phyloP scores from a whole-genome alignment of 2,329 filamentous ascomycete species.

The Cladosporium colombiae region DNA sequence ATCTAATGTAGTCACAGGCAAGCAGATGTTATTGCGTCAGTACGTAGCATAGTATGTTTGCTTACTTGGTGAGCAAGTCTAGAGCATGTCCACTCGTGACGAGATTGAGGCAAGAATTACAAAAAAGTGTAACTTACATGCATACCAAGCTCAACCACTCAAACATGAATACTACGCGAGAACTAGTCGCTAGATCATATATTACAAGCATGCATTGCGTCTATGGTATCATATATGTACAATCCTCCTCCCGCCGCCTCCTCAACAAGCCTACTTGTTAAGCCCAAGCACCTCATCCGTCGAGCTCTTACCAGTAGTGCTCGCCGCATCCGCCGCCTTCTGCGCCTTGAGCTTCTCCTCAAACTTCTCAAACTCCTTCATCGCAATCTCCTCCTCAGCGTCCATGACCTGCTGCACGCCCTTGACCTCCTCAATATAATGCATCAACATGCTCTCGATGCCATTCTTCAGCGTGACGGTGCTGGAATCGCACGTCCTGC shows the following conservation, averaged over 20 bases:
- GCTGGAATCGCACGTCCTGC: slow-evolving; percentile 93
- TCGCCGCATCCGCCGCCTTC: slow-evolving; percentile 54
- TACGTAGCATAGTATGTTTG: no score
- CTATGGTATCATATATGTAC: slow-evolving; percentile 9
- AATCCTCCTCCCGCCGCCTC: neutral
- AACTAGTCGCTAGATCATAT: neutral
- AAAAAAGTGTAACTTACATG: no score
- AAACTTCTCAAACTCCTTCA: slow-evolving; percentile 89
- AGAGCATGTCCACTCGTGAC: neutral
- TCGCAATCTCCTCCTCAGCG: slow-evolving; percentile 83
- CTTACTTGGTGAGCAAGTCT: neutral
- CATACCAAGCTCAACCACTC: neutral
- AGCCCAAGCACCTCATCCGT: slow-evolving; percentile 48
- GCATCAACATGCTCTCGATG: slow-evolving; percentile 95
- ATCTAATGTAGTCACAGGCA: no score
- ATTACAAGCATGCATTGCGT: slow-evolving; percentile 5
- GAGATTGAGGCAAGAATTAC: neutral
- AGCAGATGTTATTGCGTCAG: no score
- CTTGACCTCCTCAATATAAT: slow-evolving; percentile 90
- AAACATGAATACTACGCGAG: neutral
- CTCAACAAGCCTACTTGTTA: neutral
- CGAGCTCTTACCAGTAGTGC: slow-evolving; percentile 54
- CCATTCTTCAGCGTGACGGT: slow-evolving; percentile 97
- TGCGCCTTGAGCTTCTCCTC: slow-evolving; percentile 76
- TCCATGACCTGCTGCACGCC: slow-evolving; percentile 89